Base-by-base conservation (phyloP, 345 rosid species). In the Syzygium aqueum region DNA sequence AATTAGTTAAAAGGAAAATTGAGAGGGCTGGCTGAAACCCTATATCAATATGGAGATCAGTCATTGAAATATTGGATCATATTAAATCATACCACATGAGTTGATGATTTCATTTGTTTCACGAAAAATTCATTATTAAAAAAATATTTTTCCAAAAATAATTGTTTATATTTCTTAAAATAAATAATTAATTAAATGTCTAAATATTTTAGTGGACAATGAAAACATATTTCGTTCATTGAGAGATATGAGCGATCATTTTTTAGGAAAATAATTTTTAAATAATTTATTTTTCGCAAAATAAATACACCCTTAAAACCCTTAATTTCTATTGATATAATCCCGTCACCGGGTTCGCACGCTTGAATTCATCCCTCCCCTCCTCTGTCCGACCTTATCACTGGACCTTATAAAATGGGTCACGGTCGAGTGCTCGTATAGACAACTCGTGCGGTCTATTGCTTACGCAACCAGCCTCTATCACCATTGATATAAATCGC, bases 121-220 rank as follows among this genome's bases (percentile, higher is more conserved):
- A 7, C 0, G 1, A 0, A 61, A 61, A n/a, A 61, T 13, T 5
- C n/a, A n/a, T 6, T 15, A n/a, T 7, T 63, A 14, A 1, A n/a
- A 52, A 63, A 28, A 6, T 28, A 15, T 28, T 28, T 63, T 63
- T 63, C 5, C 5, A 15, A 65, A 28, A 28, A 28, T n/a, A 61
- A 61, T 6, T 3, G 0, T 9, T n/a, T n/a, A 0, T 13, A n/a
- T 61, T 2, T 7, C 2, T 63, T 63, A n/a, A 63, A n/a, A 5
- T 13, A 63, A 63, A 1, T 63, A 3, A 3, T 63, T 28, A 56
- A 52, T 7, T 8, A 54, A 6, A 54, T 65, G 19, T 65, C 5
- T 65, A 65, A 16, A 15, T 16, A 65, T 30, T 28, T 30, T 16
- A 13, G 17, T n/a, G 13, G 17, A 28, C 12, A 2, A 63, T 2